Evolutionary conservation across 768 basidiomycete species (phyloP).

Genomic region (Pulveroboletus sp.): DNA sequence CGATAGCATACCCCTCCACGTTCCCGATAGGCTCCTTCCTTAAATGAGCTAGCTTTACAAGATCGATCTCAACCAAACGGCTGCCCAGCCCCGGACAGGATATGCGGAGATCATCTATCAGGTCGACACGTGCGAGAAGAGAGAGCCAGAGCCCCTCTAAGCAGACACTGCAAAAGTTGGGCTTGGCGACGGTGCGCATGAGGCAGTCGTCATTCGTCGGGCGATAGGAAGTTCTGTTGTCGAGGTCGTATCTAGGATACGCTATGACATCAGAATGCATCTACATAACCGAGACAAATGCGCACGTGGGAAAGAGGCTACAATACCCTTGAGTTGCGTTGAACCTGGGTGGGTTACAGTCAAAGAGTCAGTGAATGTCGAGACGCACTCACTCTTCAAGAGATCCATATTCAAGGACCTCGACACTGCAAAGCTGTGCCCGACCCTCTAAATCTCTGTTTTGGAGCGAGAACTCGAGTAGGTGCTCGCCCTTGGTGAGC

Average conservation of each 20-base stretch:
- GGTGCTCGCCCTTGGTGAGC: slow-evolving; percentile 50
- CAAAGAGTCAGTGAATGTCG: neutral
- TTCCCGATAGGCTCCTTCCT: slow-evolving; percentile 26
- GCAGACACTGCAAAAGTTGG: slow-evolving; percentile 73
- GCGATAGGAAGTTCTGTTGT: slow-evolving; percentile 65
- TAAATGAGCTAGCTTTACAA: slow-evolving; percentile 61
- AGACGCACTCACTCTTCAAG: slow-evolving; percentile 45
- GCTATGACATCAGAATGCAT: neutral
- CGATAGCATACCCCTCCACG: slow-evolving; percentile 50
- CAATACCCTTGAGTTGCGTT: slow-evolving; percentile 52
- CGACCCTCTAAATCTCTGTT: slow-evolving; percentile 43
- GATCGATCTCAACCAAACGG: slow-evolving; percentile 41
- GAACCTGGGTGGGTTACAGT: slow-evolving; percentile 44
- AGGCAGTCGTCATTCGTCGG: slow-evolving; percentile 81
- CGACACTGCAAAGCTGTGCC: slow-evolving; percentile 74
- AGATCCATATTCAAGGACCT: slow-evolving; percentile 68
- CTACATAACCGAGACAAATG: neutral
- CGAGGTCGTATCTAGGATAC: slow-evolving; percentile 44
- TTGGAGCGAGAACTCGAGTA: slow-evolving; percentile 52
- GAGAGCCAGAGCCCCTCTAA: slow-evolving; percentile 69
- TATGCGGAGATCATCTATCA: slow-evolving; percentile 53
- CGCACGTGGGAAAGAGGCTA: slow-evolving; percentile 70
- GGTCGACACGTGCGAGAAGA: slow-evolving; percentile 51
- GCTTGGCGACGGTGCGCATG: slow-evolving; percentile 67
- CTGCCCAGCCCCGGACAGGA: slow-evolving; percentile 31